These are phyloP conservation scores for Magnusiomyces fungicola DNA, from an alignment of 1,139 yeast species.

Conservation along the genomic window DNA sequence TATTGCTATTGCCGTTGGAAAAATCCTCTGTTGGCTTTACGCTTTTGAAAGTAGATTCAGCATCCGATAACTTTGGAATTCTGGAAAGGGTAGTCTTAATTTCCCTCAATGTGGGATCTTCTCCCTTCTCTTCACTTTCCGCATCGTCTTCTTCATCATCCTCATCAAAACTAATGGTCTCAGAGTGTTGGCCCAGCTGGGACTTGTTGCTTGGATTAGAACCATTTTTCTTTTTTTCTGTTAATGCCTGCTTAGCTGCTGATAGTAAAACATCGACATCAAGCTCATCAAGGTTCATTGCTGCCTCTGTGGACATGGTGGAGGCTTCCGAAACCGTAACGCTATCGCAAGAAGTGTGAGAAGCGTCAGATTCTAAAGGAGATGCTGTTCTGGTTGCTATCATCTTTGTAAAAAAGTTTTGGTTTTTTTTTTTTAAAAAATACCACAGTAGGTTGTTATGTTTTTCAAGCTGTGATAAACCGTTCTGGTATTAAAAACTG, in stretches of 20 bases:
- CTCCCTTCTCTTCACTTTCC: background rate
- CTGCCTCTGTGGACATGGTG: constrained; percentile 10
- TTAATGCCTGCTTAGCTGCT: constrained; percentile 11
- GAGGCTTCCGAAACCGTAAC: constrained; percentile 12
- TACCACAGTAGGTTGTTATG: too few relatives aligned
- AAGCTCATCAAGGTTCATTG: constrained; percentile 12
- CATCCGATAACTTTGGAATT: constrained; percentile 14
- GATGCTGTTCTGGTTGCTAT: background rate
- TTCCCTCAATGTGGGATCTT: constrained; percentile 2
- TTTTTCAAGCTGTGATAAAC: too few relatives aligned
- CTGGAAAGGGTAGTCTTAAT: constrained; percentile 10
- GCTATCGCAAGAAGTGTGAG: background rate
- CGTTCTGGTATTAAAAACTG: too few relatives aligned
- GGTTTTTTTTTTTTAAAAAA: background rate
- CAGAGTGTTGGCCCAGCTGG: background rate
- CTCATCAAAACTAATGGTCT: background rate
- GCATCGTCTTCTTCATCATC: background rate
- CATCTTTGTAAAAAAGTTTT: background rate
- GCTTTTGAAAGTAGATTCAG: background rate
- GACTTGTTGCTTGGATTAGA: background rate
- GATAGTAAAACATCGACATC: constrained; percentile 14
- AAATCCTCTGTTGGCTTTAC: background rate
- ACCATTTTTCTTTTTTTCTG: background rate
- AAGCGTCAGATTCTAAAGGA: constrained; percentile 2
- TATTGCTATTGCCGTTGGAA: background rate